Evolutionary conservation across 495 filamentous ascomycete genomes (phyloP).

Genomic region (Pseudotulostoma volvatum): DNA sequence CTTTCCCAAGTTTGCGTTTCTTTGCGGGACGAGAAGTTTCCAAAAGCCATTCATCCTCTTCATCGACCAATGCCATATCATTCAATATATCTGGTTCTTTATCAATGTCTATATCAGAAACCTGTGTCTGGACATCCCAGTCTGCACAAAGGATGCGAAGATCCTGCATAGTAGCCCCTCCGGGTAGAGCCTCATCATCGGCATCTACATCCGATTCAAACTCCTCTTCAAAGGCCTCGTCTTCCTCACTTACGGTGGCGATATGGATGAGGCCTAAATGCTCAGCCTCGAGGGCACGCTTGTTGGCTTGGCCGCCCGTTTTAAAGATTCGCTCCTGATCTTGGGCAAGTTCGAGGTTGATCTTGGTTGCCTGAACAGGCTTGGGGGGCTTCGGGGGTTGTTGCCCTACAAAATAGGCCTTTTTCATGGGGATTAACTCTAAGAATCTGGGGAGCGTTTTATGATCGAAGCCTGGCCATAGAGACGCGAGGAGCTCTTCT

Average conservation of each 20-base stretch:
- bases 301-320: conserved; percentile 39
- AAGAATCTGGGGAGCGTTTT: conserved; percentile 50
- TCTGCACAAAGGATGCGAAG: conserved; percentile 67
- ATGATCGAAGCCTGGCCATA: conserved; percentile 56
- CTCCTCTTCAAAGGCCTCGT: conserved; percentile 41
- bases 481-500: conserved; percentile 48
- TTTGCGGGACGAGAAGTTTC: conserved; percentile 31
- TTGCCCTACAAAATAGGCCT: conserved; percentile 52
- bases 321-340: conserved; percentile 73
- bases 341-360: conserved; percentile 62
- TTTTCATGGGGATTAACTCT: conserved; percentile 57
- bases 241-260: conserved; percentile 35
- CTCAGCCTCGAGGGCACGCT: conserved; percentile 40
- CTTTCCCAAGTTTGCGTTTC: conserved; percentile 29
- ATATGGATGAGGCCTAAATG: conserved; percentile 39
- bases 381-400: conserved; percentile 60
- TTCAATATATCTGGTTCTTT: conserved; percentile 9
- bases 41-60: conserved; percentile 37
- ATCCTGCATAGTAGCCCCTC: conserved; percentile 55
- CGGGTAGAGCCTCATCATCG: conserved; percentile 27
- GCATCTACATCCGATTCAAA: conserved; percentile 42
- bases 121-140: conserved; percentile 49
- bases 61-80: conserved; percentile 21
- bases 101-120: conserved; percentile 16
- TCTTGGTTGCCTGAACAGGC: conserved; percentile 66